Conservation (phyloP, 129 eudicot species). For the Flaveria trinervia region DNA sequence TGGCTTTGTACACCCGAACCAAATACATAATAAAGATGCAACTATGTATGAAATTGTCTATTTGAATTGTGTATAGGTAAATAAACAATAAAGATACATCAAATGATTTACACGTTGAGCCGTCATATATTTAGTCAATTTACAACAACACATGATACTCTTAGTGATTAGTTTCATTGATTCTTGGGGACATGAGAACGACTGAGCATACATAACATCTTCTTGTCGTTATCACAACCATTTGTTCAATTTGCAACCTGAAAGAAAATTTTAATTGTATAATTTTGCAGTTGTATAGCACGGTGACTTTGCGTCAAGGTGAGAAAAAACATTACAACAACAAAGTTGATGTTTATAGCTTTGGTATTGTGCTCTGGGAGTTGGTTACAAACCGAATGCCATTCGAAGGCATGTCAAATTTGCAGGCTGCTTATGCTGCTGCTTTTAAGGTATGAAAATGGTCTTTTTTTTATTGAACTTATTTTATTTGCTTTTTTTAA, state of each 20-base stretch:
- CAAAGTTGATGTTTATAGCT: constrained; percentile 95
- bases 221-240: not conserved
- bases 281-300: constrained; percentile 85
- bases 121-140: too few relatives aligned
- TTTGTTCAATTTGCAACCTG: not conserved
- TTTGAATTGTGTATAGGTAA: not conserved
- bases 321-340: constrained; percentile 99
- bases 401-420: constrained; percentile 98
- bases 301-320: constrained; percentile 96
- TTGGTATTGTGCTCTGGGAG: constrained; percentile 96
- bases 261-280: constrained; percentile 17
- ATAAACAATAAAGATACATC: not conserved
- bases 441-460: constrained; percentile 76
- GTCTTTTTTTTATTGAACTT: not conserved
- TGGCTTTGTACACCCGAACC: too few relatives aligned
- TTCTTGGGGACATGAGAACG: too few relatives aligned
- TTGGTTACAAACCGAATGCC: constrained; percentile 89
- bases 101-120: too few relatives aligned
- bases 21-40: too few relatives aligned
- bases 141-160: too few relatives aligned
- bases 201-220: too few relatives aligned
- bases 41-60: not conserved
- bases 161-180: too few relatives aligned
- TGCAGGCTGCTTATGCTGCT: constrained; percentile 99
- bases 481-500: not conserved